Evolutionary conservation across 2,329 filamentous ascomycete species (phyloP).

Genomic region (Fusarium graminum): DNA sequence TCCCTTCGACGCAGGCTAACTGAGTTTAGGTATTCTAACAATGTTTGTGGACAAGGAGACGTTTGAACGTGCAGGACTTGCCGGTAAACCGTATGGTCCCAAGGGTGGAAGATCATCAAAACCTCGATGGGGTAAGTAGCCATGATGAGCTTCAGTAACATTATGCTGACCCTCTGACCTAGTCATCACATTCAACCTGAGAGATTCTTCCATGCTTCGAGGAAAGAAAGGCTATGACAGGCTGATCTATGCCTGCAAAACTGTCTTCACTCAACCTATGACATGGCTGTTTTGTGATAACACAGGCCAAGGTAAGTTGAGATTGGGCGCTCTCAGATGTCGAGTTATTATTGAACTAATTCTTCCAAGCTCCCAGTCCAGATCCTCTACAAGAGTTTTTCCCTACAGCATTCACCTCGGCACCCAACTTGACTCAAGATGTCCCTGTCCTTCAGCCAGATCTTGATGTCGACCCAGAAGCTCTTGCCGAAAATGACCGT

Average conservation of each 20-base stretch:
- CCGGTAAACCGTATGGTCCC: slow-evolving; percentile 74
- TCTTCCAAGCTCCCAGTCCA: slow-evolving; percentile 59
- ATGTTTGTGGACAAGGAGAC: slow-evolving; percentile 84
- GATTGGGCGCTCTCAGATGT: slow-evolving; percentile 9
- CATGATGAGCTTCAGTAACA: not conserved
- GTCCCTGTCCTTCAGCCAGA: slow-evolving; percentile 43
- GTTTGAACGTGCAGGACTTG: slow-evolving; percentile 85
- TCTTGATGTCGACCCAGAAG: slow-evolving; percentile 44
- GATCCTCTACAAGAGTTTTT: slow-evolving; percentile 63
- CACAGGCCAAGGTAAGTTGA: slow-evolving; percentile 46
- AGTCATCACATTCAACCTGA: slow-evolving; percentile 85
- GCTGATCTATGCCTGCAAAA: slow-evolving; percentile 81
- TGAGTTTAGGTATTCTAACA: slow-evolving; percentile 71
- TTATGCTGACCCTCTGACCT: slow-evolving; percentile 45
- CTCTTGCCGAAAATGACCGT: slow-evolving; percentile 55
- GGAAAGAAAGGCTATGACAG: slow-evolving; percentile 88
- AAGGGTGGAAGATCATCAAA: slow-evolving; percentile 72
- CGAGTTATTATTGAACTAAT: slow-evolving; percentile 41
- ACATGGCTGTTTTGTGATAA: slow-evolving; percentile 85
- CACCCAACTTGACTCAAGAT: slow-evolving; percentile 34
- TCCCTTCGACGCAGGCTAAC: slow-evolving; percentile 10
- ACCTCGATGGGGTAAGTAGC: slow-evolving; percentile 76
- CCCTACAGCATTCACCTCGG: slow-evolving; percentile 59
- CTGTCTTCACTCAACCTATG: slow-evolving; percentile 75
- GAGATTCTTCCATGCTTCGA: slow-evolving; percentile 79